Percentiles rank a stretch among this genome's conserved stretches.
Conservation (phyloP, 164 flowering plant species). For the Houttuynia cordata region DNA sequence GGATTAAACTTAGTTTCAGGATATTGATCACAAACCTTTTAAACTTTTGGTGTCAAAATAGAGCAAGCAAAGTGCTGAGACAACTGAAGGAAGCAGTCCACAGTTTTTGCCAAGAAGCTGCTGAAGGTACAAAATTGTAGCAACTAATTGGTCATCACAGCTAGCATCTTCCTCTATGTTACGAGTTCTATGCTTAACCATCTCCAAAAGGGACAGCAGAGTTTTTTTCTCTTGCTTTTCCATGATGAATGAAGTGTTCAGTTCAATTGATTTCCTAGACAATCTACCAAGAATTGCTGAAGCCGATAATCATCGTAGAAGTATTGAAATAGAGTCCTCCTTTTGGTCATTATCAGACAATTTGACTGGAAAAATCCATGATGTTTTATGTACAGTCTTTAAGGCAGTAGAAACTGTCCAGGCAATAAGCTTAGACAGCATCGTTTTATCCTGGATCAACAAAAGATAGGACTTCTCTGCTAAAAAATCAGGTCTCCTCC, state of each 20-base stretch:
- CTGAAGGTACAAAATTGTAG: constrained; percentile 44
- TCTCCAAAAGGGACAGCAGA: constrained; percentile 33
- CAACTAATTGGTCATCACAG: constrained; percentile 31
- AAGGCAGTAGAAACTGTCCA: constrained; percentile 56
- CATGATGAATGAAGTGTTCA: constrained; percentile 2
- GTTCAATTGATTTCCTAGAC: constrained; percentile 12
- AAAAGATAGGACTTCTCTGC: constrained; percentile 16
- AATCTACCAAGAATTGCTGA: constrained; percentile 48
- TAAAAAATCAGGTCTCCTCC: constrained; percentile 46
- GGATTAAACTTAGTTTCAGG: too few species aligned
- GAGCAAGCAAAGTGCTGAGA: constrained; percentile 57
- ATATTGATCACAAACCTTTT: constrained; percentile 10
- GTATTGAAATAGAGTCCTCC: constrained; percentile 41
- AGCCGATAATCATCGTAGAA: constrained; percentile 75
- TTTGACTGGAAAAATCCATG: constrained; percentile 1
- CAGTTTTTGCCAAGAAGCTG: constrained; percentile 38
- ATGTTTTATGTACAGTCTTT: constrained; percentile 13
- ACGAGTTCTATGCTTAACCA: constrained; percentile 9
- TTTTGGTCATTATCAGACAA: constrained; percentile 19
- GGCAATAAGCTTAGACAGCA: constrained; percentile 33
- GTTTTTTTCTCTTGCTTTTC: constrained; percentile 12
- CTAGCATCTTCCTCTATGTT: constrained; percentile 4
- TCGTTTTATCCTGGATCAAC: constrained; percentile 17
- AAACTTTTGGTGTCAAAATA: constrained; percentile 19
- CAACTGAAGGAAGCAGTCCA: constrained; percentile 45